These are phyloP conservation scores for Suillus variegatus DNA, from an alignment of 768 basidiomycete species.

Conservation along the genomic window DNA sequence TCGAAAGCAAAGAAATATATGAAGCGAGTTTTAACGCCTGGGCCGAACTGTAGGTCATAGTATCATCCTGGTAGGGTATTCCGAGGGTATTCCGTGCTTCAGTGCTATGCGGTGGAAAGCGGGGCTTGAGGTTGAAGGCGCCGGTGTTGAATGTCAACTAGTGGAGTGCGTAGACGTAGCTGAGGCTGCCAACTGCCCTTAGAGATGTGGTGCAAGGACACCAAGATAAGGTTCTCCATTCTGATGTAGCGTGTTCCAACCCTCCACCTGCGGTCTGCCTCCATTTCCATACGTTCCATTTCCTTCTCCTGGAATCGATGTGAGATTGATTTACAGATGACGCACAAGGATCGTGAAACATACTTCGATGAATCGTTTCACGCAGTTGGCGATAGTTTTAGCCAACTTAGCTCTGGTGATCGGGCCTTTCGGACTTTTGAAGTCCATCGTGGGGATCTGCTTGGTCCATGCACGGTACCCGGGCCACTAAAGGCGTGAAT, in stretches of 20 bases:
- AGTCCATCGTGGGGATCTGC: constrained; percentile 82
- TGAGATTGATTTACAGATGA: constrained; percentile 11
- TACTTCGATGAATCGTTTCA: constrained; percentile 67
- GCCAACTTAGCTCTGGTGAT: constrained; percentile 78
- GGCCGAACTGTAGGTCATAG: neutral
- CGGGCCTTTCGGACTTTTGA: constrained; percentile 73
- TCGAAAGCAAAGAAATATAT: neutral
- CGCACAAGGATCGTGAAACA: constrained; percentile 14
- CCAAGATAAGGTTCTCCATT: constrained; percentile 68
- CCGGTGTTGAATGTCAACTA: neutral
- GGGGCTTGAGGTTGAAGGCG: neutral
- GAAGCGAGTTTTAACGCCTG: neutral
- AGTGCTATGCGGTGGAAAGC: neutral
- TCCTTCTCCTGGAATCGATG: constrained; percentile 45
- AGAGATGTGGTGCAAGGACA: constrained; percentile 81
- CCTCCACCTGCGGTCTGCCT: constrained; percentile 59
- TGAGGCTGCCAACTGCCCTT: constrained; percentile 85
- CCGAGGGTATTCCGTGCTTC: neutral
- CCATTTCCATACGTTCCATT: constrained; percentile 59
- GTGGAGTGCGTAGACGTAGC: constrained; percentile 46
- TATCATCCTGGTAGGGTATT: neutral
- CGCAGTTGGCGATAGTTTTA: constrained; percentile 77
- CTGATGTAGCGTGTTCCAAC: constrained; percentile 58
- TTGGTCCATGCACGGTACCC: constrained; percentile 77
- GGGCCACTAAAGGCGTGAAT: constrained; percentile 59